Base-by-base conservation (phyloP, 31 red algal genomes). In the Asparagopsis taxiformis region DNA sequence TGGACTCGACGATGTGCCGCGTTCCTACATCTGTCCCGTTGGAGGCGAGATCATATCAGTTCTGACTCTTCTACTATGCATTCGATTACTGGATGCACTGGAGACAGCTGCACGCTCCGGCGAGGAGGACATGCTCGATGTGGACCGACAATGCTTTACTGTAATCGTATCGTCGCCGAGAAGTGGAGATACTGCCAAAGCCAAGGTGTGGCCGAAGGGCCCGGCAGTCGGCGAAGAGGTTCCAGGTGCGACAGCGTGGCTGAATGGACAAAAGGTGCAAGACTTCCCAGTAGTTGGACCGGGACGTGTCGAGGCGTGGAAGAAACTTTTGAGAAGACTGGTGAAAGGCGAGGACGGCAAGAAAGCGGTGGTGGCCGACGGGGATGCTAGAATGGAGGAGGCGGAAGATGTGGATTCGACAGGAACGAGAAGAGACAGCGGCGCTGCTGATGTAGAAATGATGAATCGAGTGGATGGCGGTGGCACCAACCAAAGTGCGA, bases 81-180 rank as follows among this genome's bases (percentile, higher is more conserved):
- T 81, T 68, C 87, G 87, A 7, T 39, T 90, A 54, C 68, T 90
- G 19, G 87, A 90, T 61, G 75, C 87, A 22, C 51, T 90, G 25
- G 87, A 90, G 52, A 74, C 62, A 54, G 70, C 62, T 16, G 87
- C 87, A 5, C 77, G 87, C 19, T 67, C 87, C 15, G 70, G 60
- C 24, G 62, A 65, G 6, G 76, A 80, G 25, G 74, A 79, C 58
- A 75, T 82, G 65, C 53, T 90, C 0, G 87, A 90, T 65, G 68
- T 90, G 31, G 87, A 90, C 58, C 57, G 87, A 30, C 87, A 90
- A 48, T 80, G 87, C 43, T 90, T 90, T 38, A 82, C 75, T 33
- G 76, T 90, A 11, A 72, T 75, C 7, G 87, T 90, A 7, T 68
- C 46, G 26, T 66, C 87, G 1, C 87, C 87, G 0, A 59, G 48